Conservation (phyloP, 768 basidiomycete genomes). For the Vishniacozyma victoriae region DNA sequence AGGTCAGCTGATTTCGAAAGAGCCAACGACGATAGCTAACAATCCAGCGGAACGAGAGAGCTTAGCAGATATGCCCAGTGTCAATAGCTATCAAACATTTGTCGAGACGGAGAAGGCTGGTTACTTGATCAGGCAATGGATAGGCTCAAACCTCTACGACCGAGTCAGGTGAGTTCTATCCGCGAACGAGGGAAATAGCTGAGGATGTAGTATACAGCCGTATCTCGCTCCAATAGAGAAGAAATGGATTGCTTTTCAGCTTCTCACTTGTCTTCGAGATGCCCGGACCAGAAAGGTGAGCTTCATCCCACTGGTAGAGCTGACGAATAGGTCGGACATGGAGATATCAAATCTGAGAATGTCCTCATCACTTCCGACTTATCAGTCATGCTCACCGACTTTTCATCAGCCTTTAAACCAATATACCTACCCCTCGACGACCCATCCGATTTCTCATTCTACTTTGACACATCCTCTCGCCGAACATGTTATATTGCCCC, state of each 20-base stretch:
- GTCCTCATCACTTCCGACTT: constrained; percentile 94
- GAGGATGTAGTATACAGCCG: constrained; percentile 70
- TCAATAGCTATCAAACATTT: constrained; percentile 81
- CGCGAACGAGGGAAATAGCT: constrained; percentile 3
- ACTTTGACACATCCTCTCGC: constrained; percentile 89
- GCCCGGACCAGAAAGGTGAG: constrained; percentile 64
- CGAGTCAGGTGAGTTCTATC: constrained; percentile 71
- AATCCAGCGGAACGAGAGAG: constrained; percentile 76
- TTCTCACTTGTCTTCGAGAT: constrained; percentile 76
- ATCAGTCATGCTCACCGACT: constrained; percentile 91
- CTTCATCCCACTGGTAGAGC: not conserved
- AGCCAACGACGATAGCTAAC: not conserved
- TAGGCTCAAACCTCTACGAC: constrained; percentile 89
- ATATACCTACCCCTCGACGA: constrained; percentile 92
- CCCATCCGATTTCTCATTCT: constrained; percentile 95
- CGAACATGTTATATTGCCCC: constrained; percentile 95
- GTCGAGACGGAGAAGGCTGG: constrained; percentile 95
- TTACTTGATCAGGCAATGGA: constrained; percentile 90
- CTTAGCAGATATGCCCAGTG: constrained; percentile 74
- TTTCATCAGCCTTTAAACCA: constrained; percentile 84
- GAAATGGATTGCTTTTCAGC: constrained; percentile 95
- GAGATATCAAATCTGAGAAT: constrained; percentile 96
- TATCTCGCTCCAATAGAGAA: constrained; percentile 88
- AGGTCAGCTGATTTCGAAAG: constrained; percentile 50
- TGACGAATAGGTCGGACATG: constrained; percentile 67